Base-by-base conservation (phyloP, 805 yeast genomes). In the Wickerhamiella parazyma region DNA sequence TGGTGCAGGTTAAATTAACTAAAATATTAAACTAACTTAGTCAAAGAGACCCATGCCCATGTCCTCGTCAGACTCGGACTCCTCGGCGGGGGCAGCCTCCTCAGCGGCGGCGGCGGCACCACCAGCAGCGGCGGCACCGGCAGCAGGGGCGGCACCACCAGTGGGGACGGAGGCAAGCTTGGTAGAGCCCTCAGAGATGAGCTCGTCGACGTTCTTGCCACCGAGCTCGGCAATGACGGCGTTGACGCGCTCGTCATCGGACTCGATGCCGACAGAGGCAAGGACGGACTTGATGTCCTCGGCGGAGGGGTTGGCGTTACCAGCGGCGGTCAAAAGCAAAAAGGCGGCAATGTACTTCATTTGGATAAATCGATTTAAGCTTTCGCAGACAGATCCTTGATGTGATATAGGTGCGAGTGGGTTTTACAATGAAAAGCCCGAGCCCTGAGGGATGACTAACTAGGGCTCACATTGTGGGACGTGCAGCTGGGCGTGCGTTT, bases 341-440 rank as follows among this genome's bases (percentile, higher is more conserved):
- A 91, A 91, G 71, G 98, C 97, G 73, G 98, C 98, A 74, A 91
- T 81, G 80, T 89, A 89, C 83, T 86, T 91, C 96, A 86, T 59
- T 48, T 47, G 58, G 55, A 60, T 56, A 55, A 57, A 56, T 57
- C 61, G 45, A 54, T 49, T 57, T 57, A 57, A 57, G 61, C 60
- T 48, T 34, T 39, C 42, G 42, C 42, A 39, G 42, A 39, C 42
- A 39, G 36, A 39, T 39, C 42, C 42, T 39, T 39, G 36, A 21
- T 11, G 36, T 39, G 42, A 39, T 29, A 39, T 39, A 39, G 20
- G 21, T 31, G 36, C 36, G 42, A 39, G 42, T 39, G 42, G 42
- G 42, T 29, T 39, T 39, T 39, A 19, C 36, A 22, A 22, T 24
- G 18, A 14, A 18, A 21, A 34, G 42, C 26, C 28, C 8, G 18